phyloP scores from a whole-genome alignment of 257 asterid species.

The Apocynum venetum region DNA sequence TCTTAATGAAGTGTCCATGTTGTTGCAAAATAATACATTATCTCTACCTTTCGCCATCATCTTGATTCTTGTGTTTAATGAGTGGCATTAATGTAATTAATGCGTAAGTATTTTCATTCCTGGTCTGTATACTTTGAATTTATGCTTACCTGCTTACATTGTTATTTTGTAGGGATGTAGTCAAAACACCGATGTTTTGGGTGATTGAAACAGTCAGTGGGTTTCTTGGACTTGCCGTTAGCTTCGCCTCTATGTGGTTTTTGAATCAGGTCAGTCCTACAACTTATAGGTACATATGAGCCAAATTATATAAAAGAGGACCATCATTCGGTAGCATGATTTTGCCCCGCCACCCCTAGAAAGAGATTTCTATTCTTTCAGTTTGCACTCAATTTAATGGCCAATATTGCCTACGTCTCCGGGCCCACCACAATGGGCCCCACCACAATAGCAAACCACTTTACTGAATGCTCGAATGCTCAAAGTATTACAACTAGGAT shows the following conservation, averaged over 20 bases:
- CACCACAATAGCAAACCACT: too few relatives aligned
- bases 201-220: conserved; percentile 48
- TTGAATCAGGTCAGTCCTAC: conserved; percentile 47
- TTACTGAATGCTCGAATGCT: too few relatives aligned
- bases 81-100: conserved; percentile 37
- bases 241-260: conserved; percentile 55
- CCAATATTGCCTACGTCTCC: too few relatives aligned
- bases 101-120: conserved; percentile 25
- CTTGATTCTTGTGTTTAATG: conserved; percentile 39
- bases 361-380: too few relatives aligned
- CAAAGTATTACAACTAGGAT: too few relatives aligned
- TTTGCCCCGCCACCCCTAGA: too few relatives aligned
- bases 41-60: conserved; percentile 46
- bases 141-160: background rate
- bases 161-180: conserved; percentile 30
- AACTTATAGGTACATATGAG: conserved; percentile 36
- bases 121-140: background rate
- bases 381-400: too few relatives aligned
- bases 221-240: conserved; percentile 44
- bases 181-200: conserved; percentile 43
- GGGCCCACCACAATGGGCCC: too few relatives aligned
- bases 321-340: too few relatives aligned
- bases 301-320: too few relatives aligned
- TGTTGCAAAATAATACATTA: conserved; percentile 39
- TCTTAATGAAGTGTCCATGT: conserved; percentile 50